Evolutionary conservation across 495 filamentous ascomycete species (phyloP), one percentile per base, ranked within the genome.

Genomic region (Penicillium turbatum): DNA sequence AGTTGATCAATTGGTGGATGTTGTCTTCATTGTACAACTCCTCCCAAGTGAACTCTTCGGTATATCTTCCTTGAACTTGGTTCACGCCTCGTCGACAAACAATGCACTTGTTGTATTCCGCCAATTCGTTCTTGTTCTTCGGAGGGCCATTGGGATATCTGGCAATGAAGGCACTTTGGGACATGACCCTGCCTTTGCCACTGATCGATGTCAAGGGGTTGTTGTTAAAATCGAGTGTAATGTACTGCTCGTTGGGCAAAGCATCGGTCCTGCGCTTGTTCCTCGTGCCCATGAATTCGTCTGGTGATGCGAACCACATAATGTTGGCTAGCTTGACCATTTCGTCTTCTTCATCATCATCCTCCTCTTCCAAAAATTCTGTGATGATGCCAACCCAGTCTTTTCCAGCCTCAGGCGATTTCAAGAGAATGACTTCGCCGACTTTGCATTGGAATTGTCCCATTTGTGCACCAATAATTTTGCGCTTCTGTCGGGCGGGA

Each of bases 11-110:
- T 0, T 70, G 61, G 12, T 59, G 93, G 72, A 68, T 90, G 79
- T 44, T 82, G 21, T 79, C 71, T 17, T 86, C 83, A 5, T 77
- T 73, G 58, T 88, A 95, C 10, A 93, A 72, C 30, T 95, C 79
- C 61, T 96, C 90, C 93, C 93, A 99, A 5, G 81, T 55, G 54
- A 97, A 96, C 62, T 97, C 95, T 5, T 91, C 83, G 0, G 93
- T 97, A 65, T 97, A 99, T 31, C 86, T 89, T 27, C 89, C 85
- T 27, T 91, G 95, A 30, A 88, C 72, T 5, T 89, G 87, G 64
- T 91, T 95, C 57, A 90, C 92, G 5, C 90, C 95, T 65, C 92
- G 77, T 26, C 92, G 84, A 65, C 93, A 97, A 43, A 97, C 73
- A 62, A 97, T 96, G 24, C 88, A 83, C 70, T 95, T 97, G 59